Base-by-base conservation (phyloP, 768 basidiomycete genomes). In the Galerina marginata region DNA sequence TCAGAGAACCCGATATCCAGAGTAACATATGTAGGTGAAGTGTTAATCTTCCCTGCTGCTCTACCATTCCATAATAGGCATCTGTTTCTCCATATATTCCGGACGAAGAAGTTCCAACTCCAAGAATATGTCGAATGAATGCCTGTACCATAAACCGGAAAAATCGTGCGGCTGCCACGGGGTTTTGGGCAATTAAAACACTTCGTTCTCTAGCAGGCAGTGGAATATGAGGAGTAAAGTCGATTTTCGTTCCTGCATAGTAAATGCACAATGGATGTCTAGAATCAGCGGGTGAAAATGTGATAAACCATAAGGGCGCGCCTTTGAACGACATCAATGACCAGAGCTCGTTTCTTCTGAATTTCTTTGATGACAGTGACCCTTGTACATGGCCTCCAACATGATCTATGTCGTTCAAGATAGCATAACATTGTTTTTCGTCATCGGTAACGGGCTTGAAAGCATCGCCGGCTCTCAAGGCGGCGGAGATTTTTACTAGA, bases 21-120 rank as follows among this genome's bases (percentile, higher is more conserved):
- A 79, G 20, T 12, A 79, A 42, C 49, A 74, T 43, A 58, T 78
- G 77, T 6, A 77, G 45, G 60, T 79, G 78, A 10, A 78, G 42
- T 0, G 76, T 76, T 1, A 76, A 54, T 9, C 73, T 52, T 1
- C 78, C 77, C 59, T 80, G 79, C 33, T 75, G 71, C 54, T 80
- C 77, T 0, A 79, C 76, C 2, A 75, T 78, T 5, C 79, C 77
- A 64, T 77, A 79, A 48, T 77, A 77, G 1, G 66, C 72, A 20
- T 52, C 43, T 5, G 72, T 71, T 0, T 66, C 20, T 0, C 78
- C 75, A 59, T 67, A 77, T n/a, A 75, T n/a, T 0, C 74, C 74
- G 20, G 42, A 6, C 29, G 64, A 42, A 29, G 63, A 43, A 7
- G 40, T 44, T 10, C 54, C 62, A 10, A 67, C 46, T 6, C 70